Percentiles rank a stretch among this genome's conserved stretches.
These are phyloP conservation scores for Aureobasidium sp. DNA, from an alignment of 2,329 filamentous ascomycete genomes.

Conservation along the genomic window DNA sequence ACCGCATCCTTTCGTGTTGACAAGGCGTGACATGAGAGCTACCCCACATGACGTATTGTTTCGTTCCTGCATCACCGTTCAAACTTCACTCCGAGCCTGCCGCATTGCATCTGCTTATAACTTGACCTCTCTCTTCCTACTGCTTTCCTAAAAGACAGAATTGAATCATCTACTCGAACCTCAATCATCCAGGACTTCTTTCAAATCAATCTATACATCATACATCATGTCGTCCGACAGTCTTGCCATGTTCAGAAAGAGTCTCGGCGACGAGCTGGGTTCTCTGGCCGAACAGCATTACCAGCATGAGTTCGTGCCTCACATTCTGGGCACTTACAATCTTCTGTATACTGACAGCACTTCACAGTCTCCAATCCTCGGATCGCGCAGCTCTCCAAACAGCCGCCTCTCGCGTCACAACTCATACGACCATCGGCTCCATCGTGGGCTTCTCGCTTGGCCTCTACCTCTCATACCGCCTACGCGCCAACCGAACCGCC, in stretches of 20 bases:
- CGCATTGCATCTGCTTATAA: neutral
- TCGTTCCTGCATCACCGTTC: neutral
- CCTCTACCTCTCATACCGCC: constrained; percentile 46
- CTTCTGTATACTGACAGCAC: neutral
- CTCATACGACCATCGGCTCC: constrained; percentile 50
- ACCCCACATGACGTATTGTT: constrained; percentile 5
- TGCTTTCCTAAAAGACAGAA: neutral
- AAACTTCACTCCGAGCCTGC: neutral
- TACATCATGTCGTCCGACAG: constrained; percentile 35
- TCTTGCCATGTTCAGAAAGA: constrained; percentile 39
- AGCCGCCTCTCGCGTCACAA: constrained; percentile 47
- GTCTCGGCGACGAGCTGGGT: constrained; percentile 41
- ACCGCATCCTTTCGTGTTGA: neutral
- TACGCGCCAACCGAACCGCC: constrained; percentile 46
- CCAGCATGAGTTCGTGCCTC: constrained; percentile 40
- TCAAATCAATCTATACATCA: neutral
- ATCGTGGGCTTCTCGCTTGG: constrained; percentile 52
- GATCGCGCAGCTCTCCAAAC: constrained; percentile 50
- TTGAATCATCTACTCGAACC: neutral
- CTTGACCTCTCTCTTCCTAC: neutral
- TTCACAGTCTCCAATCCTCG: constrained; percentile 37
- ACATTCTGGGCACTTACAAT: neutral
- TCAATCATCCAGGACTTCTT: neutral
- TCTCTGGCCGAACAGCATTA: constrained; percentile 50
- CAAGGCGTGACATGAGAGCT: neutral